Base-by-base conservation (phyloP, 2,329 filamentous ascomycete genomes). In the Lachnellula hyalina region DNA sequence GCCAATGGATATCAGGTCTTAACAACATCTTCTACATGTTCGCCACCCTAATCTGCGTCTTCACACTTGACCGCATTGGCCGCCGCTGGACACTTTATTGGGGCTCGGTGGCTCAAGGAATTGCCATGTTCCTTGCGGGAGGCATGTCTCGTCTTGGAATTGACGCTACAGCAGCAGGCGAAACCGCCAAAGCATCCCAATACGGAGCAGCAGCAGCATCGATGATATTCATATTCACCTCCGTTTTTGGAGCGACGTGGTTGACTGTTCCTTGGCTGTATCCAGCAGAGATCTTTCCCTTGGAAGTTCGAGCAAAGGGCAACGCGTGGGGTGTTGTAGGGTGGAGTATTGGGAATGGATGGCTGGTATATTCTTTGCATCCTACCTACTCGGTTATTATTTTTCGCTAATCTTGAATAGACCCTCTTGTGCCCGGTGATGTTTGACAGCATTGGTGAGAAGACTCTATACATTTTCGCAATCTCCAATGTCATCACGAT, bases 281-380 rank as follows among this genome's bases (percentile, higher is more conserved):
- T 53, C 84, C 84, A 0, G 84, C 86, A 1, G 86, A 91, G 66
- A 90, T 90, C 53, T 90, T 89, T 63, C 86, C 87, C 0, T 71
- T 89, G 0, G 79, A 86, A 56, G 79, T 89, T 0, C 79, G 87
- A 21, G 87, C 87, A 1, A 85, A 86, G 62, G 87, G 87, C 5
- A 90, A 90, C 57, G 85, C 87, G 0, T 90, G 83, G 79, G 86
- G 87, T 19, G 86, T 90, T 0, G 80, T 89, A 0, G 87, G 87
- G 0, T 91, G 87, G 87, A 82, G 77, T 14, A 88, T 90, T 49
- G 87, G 87, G 0, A 89, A 89, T 60, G 86, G 85, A 15, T 87
- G 84, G 83, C 68, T 80, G 59, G 72, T 75, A 57, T 64, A 72
- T 65, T 12, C 35, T 47, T 50, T 56, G 68, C 41, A 69, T 57